phyloP scores from a whole-genome alignment of 2,329 filamentous ascomycete species.

The Ramichloridium luteum region DNA sequence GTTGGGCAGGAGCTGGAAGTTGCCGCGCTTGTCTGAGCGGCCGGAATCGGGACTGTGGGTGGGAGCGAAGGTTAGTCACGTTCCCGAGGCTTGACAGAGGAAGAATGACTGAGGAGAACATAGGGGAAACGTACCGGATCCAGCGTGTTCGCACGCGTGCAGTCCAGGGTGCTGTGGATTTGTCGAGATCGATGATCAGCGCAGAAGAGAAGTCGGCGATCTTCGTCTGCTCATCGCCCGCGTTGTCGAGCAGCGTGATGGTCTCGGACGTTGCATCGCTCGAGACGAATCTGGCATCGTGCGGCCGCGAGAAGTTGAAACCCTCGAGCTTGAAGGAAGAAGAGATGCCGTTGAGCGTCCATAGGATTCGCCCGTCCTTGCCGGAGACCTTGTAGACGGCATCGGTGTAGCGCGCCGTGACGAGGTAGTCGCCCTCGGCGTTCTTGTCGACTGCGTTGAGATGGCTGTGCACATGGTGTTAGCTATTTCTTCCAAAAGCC shows the following conservation, averaged over 20 bases:
- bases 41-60: slow-evolving; percentile 1
- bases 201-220: slow-evolving; percentile 7
- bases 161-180: too few relatives aligned
- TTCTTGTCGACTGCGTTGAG: slow-evolving; percentile 30
- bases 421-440: slow-evolving; percentile 26
- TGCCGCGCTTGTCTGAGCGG: slow-evolving; percentile 26
- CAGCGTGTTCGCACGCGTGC: too few relatives aligned
- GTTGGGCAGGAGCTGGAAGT: slow-evolving; percentile 24
- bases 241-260: slow-evolving; percentile 10
- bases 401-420: slow-evolving; percentile 29
- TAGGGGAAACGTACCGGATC: too few relatives aligned
- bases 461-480: too few relatives aligned
- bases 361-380: slow-evolving; percentile 24
- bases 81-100: too few relatives aligned
- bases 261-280: slow-evolving; percentile 2
- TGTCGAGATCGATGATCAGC: slow-evolving; percentile 4
- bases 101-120: too few relatives aligned
- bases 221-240: too few relatives aligned
- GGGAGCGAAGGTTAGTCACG: too few relatives aligned
- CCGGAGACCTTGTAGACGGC: slow-evolving; percentile 28
- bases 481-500: too few relatives aligned
- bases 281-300: slow-evolving; percentile 8
- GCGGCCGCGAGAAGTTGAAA: slow-evolving; percentile 8
- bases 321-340: slow-evolving; percentile 7
- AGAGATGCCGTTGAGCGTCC: slow-evolving; percentile 15